phyloP scores from a whole-genome alignment of 805 yeast species.

The Myxozyma udenii region DNA sequence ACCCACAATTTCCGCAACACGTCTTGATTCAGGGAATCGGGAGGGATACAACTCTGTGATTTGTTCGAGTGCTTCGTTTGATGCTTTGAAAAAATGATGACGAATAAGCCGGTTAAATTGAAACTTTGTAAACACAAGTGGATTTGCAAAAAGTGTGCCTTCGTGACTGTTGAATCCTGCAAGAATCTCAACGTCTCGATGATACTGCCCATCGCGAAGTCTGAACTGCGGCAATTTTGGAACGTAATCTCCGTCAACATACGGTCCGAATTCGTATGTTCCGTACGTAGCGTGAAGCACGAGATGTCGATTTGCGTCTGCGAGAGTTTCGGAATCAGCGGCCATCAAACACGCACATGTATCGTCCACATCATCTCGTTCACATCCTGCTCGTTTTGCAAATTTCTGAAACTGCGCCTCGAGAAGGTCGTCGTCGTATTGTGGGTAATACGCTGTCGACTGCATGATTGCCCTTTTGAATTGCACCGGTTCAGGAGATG shows the following conservation, averaged over 20 bases:
- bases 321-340: slow-evolving; percentile 6
- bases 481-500: slow-evolving; percentile 29
- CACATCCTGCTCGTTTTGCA: slow-evolving; percentile 16
- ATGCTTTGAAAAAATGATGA: slow-evolving; percentile 21
- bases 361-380: slow-evolving; percentile 2
- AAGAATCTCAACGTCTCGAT: slow-evolving; percentile 13
- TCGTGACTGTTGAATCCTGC: slow-evolving; percentile 20
- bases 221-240: slow-evolving; percentile 22
- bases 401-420: slow-evolving; percentile 17
- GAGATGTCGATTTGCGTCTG: slow-evolving; percentile 13
- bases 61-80: slow-evolving; percentile 7
- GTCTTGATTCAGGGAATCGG: slow-evolving; percentile 1
- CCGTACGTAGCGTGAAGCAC: slow-evolving; percentile 18
- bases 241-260: slow-evolving; percentile 23
- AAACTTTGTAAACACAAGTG: slow-evolving; percentile 5
- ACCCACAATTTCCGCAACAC: slow-evolving; percentile 14
- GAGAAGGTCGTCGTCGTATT: slow-evolving; percentile 15
- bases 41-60: slow-evolving; percentile 15
- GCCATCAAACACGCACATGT: slow-evolving; percentile 18
- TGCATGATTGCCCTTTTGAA: slow-evolving; percentile 28
- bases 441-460: slow-evolving; percentile 27
- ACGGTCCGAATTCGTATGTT: slow-evolving; percentile 27
- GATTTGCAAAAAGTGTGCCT: slow-evolving; percentile 26
- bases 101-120: slow-evolving; percentile 12
- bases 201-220: slow-evolving; percentile 13